Base-by-base conservation (phyloP, 75 land plant genomes). In the Picea sitchensis region DNA sequence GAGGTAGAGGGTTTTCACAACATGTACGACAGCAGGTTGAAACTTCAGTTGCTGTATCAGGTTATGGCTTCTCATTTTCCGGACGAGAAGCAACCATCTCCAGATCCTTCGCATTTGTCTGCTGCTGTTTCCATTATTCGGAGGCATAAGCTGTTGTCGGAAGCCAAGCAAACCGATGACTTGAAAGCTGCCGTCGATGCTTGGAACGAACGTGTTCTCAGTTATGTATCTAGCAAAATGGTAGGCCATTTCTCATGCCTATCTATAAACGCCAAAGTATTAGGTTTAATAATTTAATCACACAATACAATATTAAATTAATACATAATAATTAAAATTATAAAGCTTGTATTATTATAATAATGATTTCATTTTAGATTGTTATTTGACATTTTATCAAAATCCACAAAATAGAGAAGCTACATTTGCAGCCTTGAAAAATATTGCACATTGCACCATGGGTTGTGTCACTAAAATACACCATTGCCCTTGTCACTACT, bases 171-270 rank as follows among this genome's bases (percentile, higher is more conserved):
- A 4, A 59, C 68, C 17, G 90, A 91, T 1, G 73, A 73, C 59
- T 86, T 86, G 82, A 93, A 88, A 75, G 81, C 81, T 14, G 91
- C 90, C 23, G 84, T 95, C 17, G 93, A 93, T 84, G 81, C 81
- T 0, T 95, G 98, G 98, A 79, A 84, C 61, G 87, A 88, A 14
- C 91, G 89, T 6, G 14, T 90, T 36, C 62, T 83, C 9, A 14
- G 34, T 5, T 90, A 93, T 41, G 82, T 81, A 5, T 88, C 89
- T 30, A 84, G 87, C 81, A 80, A 89, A 15, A 75, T 87, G 92
- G 98, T 95, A 82, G 15, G 77, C 44, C 44, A 41, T 4, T 41
- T 4, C 44, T 41, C 44, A 4, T 41, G 44, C 44, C 44, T 41
- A 1, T 41, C 44, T 3, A 41, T 41, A 4, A 4, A 41, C 44